Percentiles rank a stretch among this genome's conserved stretches.
Evolutionary conservation across 371 early-diverging fungal genomes (phyloP).

Genomic region (Gilbertella persicaria): DNA sequence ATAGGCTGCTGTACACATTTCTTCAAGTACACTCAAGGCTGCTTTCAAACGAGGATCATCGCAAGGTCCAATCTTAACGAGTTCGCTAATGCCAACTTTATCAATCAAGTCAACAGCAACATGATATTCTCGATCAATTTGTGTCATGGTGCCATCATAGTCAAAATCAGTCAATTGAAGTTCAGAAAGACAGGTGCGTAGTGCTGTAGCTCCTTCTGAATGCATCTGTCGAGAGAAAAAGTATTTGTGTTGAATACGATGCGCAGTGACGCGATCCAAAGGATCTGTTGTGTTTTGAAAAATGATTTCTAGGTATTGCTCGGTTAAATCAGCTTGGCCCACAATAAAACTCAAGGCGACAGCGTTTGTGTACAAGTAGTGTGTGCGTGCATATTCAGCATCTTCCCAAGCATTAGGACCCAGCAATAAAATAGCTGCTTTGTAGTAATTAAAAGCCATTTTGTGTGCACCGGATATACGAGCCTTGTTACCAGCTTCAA

Average conservation of each 20-base stretch:
- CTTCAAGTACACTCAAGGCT: slow-evolving; percentile 39
- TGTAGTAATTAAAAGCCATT: slow-evolving; percentile 39
- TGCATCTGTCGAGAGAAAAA: slow-evolving; percentile 42
- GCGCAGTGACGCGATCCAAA: slow-evolving; percentile 35
- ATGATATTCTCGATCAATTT: slow-evolving; percentile 18
- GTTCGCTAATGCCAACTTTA: slow-evolving; percentile 16
- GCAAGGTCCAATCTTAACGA: slow-evolving; percentile 19
- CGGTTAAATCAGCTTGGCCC: slow-evolving; percentile 37
- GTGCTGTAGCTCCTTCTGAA: slow-evolving; percentile 20
- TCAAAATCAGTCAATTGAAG: slow-evolving; percentile 25
- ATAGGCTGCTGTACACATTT: slow-evolving; percentile 39
- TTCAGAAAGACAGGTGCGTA: slow-evolving; percentile 35
- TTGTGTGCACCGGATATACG: slow-evolving; percentile 44
- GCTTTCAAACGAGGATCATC: slow-evolving; percentile 25
- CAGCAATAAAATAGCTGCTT: slow-evolving; percentile 31
- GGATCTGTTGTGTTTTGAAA: slow-evolving; percentile 34
- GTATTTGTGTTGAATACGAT: slow-evolving; percentile 40
- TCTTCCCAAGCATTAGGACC: slow-evolving; percentile 22
- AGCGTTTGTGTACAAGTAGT: slow-evolving; percentile 33
- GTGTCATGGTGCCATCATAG: slow-evolving; percentile 11
- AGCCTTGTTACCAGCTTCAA: slow-evolving; percentile 38
- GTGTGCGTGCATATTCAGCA: slow-evolving; percentile 20
- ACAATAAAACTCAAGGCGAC: slow-evolving; percentile 43
- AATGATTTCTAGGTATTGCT: slow-evolving; percentile 26
- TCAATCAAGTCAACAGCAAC: slow-evolving; percentile 16